A percentile compares a stretch with the other conserved stretches of the same genome.
Conservation (phyloP, 768 basidiomycete genomes). For the Trametes maxima region DNA sequence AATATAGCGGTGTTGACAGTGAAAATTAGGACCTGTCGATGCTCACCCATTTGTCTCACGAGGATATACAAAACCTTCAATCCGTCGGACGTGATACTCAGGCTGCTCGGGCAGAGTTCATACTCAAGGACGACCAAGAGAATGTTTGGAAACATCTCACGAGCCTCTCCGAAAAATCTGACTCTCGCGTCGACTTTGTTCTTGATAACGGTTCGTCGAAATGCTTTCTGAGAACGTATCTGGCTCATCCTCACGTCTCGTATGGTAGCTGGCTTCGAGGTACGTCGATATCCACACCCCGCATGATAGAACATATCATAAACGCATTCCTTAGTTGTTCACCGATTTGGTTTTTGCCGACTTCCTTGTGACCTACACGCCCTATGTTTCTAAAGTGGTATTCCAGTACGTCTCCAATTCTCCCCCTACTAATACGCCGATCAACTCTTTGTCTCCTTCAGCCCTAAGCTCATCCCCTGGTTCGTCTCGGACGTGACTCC, state of each 20-base stretch:
- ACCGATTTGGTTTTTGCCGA: slow-evolving; percentile 94
- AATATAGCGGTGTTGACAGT: background rate
- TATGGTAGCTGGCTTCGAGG: slow-evolving; percentile 84
- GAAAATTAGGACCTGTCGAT: slow-evolving; percentile 83
- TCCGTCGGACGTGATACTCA: slow-evolving; percentile 81
- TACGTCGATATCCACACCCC: slow-evolving; percentile 31
- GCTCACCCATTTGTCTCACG: slow-evolving; percentile 79
- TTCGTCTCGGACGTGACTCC: slow-evolving; percentile 96
- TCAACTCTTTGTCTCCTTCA: slow-evolving; percentile 32
- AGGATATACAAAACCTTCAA: slow-evolving; percentile 84
- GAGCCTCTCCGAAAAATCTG: slow-evolving; percentile 43
- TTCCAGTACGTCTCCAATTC: slow-evolving; percentile 71
- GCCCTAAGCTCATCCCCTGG: slow-evolving; percentile 95
- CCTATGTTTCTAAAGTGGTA: slow-evolving; percentile 76
- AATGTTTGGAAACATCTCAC: slow-evolving; percentile 74
- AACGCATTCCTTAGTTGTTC: slow-evolving; percentile 58
- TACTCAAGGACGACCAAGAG: slow-evolving; percentile 82
- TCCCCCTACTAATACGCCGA: background rate
- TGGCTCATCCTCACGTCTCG: background rate
- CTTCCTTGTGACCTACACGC: slow-evolving; percentile 88
- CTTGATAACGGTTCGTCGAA: slow-evolving; percentile 77
- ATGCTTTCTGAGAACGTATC: background rate
- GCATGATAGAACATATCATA: background rate
- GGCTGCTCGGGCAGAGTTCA: slow-evolving; percentile 71
- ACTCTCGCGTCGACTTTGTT: slow-evolving; percentile 76